Percentiles rank a stretch among this genome's conserved stretches.
These are phyloP conservation scores for Lentinula detonsa DNA, from an alignment of 768 basidiomycete genomes.

Conservation along the genomic window DNA sequence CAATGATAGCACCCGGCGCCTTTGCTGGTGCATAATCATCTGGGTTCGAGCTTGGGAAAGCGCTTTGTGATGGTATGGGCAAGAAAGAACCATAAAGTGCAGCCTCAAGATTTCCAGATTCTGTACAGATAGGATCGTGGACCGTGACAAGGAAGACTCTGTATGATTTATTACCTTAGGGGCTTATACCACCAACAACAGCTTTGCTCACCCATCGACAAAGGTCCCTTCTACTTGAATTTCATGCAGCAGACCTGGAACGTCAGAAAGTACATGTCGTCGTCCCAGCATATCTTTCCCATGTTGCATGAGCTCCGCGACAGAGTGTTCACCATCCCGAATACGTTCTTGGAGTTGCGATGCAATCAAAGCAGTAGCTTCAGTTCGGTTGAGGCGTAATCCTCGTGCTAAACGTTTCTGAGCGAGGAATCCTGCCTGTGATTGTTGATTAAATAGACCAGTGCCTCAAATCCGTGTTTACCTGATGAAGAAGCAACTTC, in stretches of 20 bases:
- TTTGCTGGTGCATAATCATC: conserved; percentile 45
- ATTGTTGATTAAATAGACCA: not conserved
- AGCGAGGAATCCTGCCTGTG: conserved; percentile 78
- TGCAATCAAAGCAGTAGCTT: conserved; percentile 86
- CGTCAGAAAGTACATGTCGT: conserved; percentile 82
- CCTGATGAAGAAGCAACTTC: conserved; percentile 72
- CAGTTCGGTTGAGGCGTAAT: conserved; percentile 76
- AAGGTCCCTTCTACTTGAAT: conserved; percentile 96
- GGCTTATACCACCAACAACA: not conserved
- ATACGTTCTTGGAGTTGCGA: conserved; percentile 92
- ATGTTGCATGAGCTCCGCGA: conserved; percentile 88
- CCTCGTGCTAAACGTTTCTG: conserved; percentile 96
- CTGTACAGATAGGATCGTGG: conserved; percentile 88
- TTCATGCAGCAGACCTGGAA: conserved; percentile 70
- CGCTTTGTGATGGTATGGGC: conserved; percentile 60
- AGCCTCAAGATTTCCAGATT: conserved; percentile 68
- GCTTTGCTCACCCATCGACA: conserved; percentile 59
- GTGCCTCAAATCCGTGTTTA: conserved; percentile 11
- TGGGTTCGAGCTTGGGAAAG: conserved; percentile 55
- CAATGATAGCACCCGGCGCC: conserved; percentile 72
- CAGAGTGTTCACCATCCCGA: conserved; percentile 82
- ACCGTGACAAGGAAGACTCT: conserved; percentile 96
- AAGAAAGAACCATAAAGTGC: conserved; percentile 95
- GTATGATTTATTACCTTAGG: conserved; percentile 5
- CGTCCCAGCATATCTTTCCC: conserved; percentile 87